These are phyloP conservation scores for Nakataea oryzae DNA, from an alignment of 2,329 filamentous ascomycete genomes.

Conservation along the genomic window DNA sequence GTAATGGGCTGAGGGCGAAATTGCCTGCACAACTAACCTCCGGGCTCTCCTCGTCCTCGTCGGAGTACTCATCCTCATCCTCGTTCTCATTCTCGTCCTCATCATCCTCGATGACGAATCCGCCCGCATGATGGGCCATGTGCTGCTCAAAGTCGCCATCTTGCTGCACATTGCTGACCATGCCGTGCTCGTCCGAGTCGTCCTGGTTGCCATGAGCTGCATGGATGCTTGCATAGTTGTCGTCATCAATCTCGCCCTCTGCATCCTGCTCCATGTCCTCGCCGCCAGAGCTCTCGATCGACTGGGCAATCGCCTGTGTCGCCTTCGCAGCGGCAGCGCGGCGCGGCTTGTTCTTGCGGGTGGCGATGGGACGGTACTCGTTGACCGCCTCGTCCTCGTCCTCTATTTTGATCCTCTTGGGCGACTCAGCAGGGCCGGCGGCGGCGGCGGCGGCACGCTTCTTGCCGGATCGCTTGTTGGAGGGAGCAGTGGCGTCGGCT, in stretches of 20 bases:
- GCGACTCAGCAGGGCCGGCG: not conserved
- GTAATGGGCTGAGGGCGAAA: too few relatives aligned
- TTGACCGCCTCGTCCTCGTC: slow-evolving; percentile 3
- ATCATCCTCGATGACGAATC: not conserved
- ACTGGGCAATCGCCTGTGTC: slow-evolving; percentile 1
- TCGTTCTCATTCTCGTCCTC: not conserved
- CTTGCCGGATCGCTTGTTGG: not conserved
- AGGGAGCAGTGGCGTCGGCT: not conserved
- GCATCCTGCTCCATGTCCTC: slow-evolving; percentile 3
- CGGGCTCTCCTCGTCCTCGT: not conserved
- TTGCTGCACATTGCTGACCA: not conserved
- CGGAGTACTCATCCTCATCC: not conserved
- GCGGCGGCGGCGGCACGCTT: not conserved
- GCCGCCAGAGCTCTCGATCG: not conserved
- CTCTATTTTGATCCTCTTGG: not conserved
- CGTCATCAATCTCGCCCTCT: slow-evolving; percentile 3
- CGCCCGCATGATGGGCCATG: too few relatives aligned
- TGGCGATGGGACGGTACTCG: slow-evolving; percentile 6
- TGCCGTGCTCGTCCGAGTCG: not conserved
- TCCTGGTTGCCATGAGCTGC: not conserved
- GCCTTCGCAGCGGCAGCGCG: slow-evolving; percentile 1
- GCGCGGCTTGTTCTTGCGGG: not conserved
- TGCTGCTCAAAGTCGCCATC: too few relatives aligned
- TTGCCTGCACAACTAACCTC: not conserved
- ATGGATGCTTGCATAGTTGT: not conserved